Base-by-base conservation (phyloP, 164 flowering plant species). In the Vitis rotundifolia region DNA sequence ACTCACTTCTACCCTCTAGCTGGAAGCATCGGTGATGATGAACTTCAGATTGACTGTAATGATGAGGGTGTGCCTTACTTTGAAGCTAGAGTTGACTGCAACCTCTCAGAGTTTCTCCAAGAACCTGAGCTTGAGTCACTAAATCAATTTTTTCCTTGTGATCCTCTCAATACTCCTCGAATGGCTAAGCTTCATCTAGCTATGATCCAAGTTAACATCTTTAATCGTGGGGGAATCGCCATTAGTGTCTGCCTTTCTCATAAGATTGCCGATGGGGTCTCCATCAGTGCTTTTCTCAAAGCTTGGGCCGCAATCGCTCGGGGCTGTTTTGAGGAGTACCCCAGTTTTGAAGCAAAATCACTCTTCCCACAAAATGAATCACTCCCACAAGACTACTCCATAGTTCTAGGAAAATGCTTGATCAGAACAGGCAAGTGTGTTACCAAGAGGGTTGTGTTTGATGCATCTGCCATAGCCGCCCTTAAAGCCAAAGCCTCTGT, bases 191-290 rank as follows among this genome's bases (percentile, higher is more conserved):
- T 7, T 29, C 26, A n/a, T 16, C 71, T 77, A 11, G 65, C 80
- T 2, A 78, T 75, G 13, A 49, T 87, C 48, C 90, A 88, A 81
- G 80, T 70, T 0, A 89, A 70, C 64, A 12, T 54, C 0, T 86
- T 91, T 63, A 74, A 77, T 9, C 87, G 90, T 57, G 89, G 91
- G 8, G 93, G 91, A 5, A 75, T 85, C 10, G 88, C 86, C 5
- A 68, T 91, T 44, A 86, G 86, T 9, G 12, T 86, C 5, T 78
- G 88, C 70, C 51, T 84, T 18, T 77, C 82, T 1, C 93, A 89
- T 64, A 79, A 71, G 69, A 56, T 86, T 19, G 71, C 77, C 14
- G 93, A 87, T 66, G 86, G 77, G 8, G 66, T 70, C 6, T 71
- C 85, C 0, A 9, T 82, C 2, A 68, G 73, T 49, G 61, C 64